Percentiles rank a stretch among this genome's conserved stretches.
Conservation (phyloP, 2,329 filamentous ascomycete genomes). For the Colletotrichum trifolii region DNA sequence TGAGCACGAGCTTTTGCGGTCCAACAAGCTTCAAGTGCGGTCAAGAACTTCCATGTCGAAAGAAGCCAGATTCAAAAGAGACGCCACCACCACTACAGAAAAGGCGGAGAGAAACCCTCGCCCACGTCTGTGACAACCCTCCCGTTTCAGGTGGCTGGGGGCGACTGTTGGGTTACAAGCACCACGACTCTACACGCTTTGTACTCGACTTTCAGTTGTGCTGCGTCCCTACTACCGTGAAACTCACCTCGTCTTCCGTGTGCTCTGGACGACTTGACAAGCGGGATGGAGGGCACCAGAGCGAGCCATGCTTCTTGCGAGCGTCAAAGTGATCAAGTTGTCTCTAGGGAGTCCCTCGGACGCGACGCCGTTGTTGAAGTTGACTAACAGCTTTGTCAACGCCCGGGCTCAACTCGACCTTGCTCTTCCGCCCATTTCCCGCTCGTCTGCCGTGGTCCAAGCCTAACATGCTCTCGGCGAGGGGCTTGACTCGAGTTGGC, state of each 20-base stretch:
- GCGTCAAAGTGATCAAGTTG: background rate
- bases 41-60: background rate
- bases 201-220: too few species aligned
- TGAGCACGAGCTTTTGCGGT: background rate
- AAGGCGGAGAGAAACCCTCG: slow-evolving; percentile 7
- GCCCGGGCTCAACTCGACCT: slow-evolving; percentile 9
- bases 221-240: too few species aligned
- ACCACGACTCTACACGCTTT: too few species aligned
- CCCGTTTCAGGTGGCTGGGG: slow-evolving; percentile 35
- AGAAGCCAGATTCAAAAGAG: background rate
- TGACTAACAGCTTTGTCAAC: slow-evolving; percentile 35
- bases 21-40: background rate
- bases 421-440: background rate
- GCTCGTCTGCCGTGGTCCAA: background rate
- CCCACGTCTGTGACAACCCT: slow-evolving; percentile 37
- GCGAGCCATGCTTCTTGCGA: slow-evolving; percentile 2
- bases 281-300: slow-evolving; percentile 27
- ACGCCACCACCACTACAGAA: background rate
- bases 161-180: background rate
- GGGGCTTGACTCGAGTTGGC: too few species aligned
- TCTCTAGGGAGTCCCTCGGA: slow-evolving; percentile 17
- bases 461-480: too few species aligned
- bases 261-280: slow-evolving; percentile 29
- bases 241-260: too few species aligned
- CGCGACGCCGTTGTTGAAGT: slow-evolving; percentile 3